phyloP scores from a whole-genome alignment of 2,329 filamentous ascomycete genomes.

The Ampelomyces quisqualis region DNA sequence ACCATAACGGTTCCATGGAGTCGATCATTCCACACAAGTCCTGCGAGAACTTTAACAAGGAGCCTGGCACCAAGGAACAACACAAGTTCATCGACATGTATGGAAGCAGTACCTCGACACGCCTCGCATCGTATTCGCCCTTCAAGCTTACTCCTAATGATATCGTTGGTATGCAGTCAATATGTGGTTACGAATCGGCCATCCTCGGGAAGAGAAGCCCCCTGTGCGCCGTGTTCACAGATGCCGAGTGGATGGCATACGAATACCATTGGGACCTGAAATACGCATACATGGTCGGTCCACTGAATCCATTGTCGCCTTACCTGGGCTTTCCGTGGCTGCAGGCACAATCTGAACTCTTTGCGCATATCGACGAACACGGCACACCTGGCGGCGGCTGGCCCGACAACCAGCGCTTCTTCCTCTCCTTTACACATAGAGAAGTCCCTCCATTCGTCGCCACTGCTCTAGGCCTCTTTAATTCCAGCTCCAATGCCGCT shows the following conservation, averaged over 20 bases:
- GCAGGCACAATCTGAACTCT: conserved; percentile 55
- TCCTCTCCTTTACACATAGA: conserved; percentile 67
- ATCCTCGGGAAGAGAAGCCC: conserved; percentile 61
- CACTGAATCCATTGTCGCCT: conserved; percentile 58
- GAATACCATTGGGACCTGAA: conserved; percentile 64
- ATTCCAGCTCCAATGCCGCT: conserved; percentile 63
- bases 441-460: conserved; percentile 66
- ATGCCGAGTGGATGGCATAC: conserved; percentile 64
- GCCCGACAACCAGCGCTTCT: conserved; percentile 56
- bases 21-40: conserved; percentile 39
- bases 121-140: conserved; percentile 25
- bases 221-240: conserved; percentile 58
- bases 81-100: conserved; percentile 33
- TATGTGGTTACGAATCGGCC: conserved; percentile 65
- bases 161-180: conserved; percentile 64
- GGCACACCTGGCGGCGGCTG: conserved; percentile 46
- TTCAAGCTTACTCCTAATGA: conserved; percentile 64
- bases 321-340: conserved; percentile 66
- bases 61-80: conserved; percentile 35
- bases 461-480: conserved; percentile 68
- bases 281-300: conserved; percentile 66
- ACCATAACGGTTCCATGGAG: conserved; percentile 33
- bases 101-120: conserved; percentile 24
- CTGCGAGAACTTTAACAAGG: conserved; percentile 37
- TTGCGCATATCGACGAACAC: conserved; percentile 28